Conservation (phyloP, 176 grass and related monocot genomes). For the Secale cereale region DNA sequence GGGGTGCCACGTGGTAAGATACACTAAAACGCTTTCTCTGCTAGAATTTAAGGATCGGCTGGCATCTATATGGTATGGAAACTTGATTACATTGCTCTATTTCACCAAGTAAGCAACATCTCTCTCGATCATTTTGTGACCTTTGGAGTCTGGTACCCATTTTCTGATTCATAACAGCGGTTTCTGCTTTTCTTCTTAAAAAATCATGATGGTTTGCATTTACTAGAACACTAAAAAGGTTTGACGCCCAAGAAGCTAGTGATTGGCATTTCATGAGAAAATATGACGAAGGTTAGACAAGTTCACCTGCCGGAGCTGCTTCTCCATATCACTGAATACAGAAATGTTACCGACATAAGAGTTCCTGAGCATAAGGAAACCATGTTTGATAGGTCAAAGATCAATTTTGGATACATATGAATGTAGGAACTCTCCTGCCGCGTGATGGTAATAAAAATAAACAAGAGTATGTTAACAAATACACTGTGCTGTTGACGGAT, state of each 20-base stretch:
- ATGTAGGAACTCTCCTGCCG: not conserved
- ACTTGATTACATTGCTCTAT: not conserved
- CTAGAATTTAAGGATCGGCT: not conserved
- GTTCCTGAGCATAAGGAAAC: constrained; percentile 48
- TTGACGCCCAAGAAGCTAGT: constrained; percentile 1
- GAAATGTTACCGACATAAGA: constrained; percentile 91
- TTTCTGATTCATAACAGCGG: not conserved
- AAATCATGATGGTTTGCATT: not conserved
- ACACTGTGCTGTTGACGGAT: not conserved
- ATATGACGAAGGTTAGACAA: constrained; percentile 15
- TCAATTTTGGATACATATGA: constrained; percentile 6
- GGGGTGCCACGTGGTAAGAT: not conserved
- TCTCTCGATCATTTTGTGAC: not conserved
- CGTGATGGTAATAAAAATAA: constrained; percentile 6
- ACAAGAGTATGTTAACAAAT: not conserved
- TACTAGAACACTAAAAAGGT: not conserved
- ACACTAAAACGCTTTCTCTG: not conserved
- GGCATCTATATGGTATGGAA: constrained; percentile 10
- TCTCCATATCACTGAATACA: constrained; percentile 76
- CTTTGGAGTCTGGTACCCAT: constrained; percentile 1
- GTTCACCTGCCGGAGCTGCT: constrained; percentile 75
- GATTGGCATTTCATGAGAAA: not conserved
- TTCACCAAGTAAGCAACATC: constrained; percentile 5
- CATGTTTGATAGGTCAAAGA: not conserved
- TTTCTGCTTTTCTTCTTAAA: not conserved